Evolutionary conservation across 768 basidiomycete species (phyloP).

Genomic region (Hypholoma sublateritium): DNA sequence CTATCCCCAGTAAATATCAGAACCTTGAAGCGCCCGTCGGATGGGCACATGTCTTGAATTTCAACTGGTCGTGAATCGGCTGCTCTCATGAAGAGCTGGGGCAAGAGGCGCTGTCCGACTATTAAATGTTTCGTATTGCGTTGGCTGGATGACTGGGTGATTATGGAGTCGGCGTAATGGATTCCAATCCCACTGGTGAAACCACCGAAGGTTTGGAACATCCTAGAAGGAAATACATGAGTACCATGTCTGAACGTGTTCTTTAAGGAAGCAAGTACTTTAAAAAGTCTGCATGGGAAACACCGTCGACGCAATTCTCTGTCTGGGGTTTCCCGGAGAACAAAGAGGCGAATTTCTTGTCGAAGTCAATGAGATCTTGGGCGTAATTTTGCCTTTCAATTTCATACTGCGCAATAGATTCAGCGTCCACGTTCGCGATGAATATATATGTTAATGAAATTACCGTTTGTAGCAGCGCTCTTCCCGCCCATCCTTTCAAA

Average conservation of each 20-base stretch:
- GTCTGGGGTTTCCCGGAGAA: constrained; percentile 69
- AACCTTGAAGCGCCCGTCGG: constrained; percentile 55
- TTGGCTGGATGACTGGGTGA: constrained; percentile 40
- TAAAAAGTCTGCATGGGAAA: constrained; percentile 54
- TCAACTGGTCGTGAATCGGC: constrained; percentile 51
- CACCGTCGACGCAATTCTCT: constrained; percentile 42
- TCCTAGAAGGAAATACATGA: constrained; percentile 26
- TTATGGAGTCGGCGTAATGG: constrained; percentile 47
- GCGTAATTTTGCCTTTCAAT: constrained; percentile 67
- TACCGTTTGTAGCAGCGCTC: constrained; percentile 51
- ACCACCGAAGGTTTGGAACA: constrained; percentile 51
- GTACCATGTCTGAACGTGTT: not conserved
- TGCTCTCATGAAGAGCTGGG: constrained; percentile 47
- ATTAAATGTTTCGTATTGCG: constrained; percentile 36
- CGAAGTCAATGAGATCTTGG: constrained; percentile 71
- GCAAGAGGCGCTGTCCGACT: constrained; percentile 53
- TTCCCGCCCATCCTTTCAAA: constrained; percentile 51
- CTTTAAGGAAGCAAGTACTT: constrained; percentile 22
- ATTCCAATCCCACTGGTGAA: constrained; percentile 58
- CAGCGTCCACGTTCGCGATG: not conserved
- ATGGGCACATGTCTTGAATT: constrained; percentile 51
- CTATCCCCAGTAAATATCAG: constrained; percentile 53
- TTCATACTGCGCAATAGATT: constrained; percentile 50
- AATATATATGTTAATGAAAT: constrained; percentile 9
- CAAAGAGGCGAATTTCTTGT: constrained; percentile 61